These are phyloP conservation scores for Crucihimalaya himalaica DNA, from an alignment of 345 rosid genomes.

Conservation along the genomic window DNA sequence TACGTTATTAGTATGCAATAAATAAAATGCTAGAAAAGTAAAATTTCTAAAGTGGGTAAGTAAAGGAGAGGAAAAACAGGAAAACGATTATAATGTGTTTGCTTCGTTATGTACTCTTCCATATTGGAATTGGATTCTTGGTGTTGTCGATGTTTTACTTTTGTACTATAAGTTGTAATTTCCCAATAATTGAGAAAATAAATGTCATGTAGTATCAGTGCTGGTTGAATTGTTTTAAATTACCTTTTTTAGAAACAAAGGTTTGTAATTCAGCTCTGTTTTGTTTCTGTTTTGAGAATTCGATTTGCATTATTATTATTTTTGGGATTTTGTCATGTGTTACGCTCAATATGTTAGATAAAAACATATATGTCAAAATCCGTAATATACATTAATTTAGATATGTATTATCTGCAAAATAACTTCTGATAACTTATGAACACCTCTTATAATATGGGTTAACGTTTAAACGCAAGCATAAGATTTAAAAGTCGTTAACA, in stretches of 20 bases:
- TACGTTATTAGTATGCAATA: neutral
- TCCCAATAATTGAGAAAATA: neutral
- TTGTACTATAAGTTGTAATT: conserved; percentile 24
- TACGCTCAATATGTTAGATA: neutral
- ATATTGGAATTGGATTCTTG: conserved; percentile 23
- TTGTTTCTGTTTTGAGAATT: neutral
- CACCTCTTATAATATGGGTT: neutral
- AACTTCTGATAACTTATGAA: neutral
- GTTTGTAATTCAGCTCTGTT: neutral
- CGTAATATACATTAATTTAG: neutral
- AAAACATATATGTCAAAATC: conserved; percentile 2
- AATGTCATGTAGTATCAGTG: neutral
- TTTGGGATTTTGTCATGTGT: neutral
- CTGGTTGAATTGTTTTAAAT: too few relatives aligned
- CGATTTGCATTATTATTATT: neutral
- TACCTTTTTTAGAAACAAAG: too few relatives aligned
- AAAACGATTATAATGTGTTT: conserved; percentile 6
- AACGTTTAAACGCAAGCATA: neutral
- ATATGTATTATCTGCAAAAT: neutral
- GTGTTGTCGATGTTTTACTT: conserved; percentile 15
- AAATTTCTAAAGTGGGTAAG: conserved; percentile 3
- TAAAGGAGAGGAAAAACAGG: neutral
- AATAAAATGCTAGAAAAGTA: conserved; percentile 5
- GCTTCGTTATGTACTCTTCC: conserved; percentile 15
- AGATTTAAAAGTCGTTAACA: neutral